Base-by-base conservation (phyloP, 768 basidiomycete genomes). In the Glaciozyma antarctica region DNA sequence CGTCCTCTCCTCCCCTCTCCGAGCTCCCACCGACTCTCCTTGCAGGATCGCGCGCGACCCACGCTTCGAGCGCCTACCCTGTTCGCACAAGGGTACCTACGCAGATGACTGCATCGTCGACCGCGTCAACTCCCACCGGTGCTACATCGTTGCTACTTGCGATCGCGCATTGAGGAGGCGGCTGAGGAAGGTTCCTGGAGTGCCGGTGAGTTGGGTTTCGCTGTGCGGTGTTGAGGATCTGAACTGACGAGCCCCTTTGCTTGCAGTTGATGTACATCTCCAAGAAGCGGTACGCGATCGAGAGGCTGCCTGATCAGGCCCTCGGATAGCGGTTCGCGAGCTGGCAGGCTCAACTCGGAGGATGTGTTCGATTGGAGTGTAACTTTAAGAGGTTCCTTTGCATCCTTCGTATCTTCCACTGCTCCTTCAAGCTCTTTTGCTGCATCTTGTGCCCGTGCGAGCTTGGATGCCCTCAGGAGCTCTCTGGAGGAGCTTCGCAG, bases 51-150 rank as follows among this genome's bases (percentile, higher is more conserved):
- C 95, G 34, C 88, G 94, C 60, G 95, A 99, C 77, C 90, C 93
- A 38, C 84, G 95, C 57, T 98, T 99, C 73, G 95, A 99, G 75
- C 86, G 94, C 52, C 81, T 99, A 54, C 83, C 82, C 53, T 99
- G 95, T 77, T 85, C 88, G 45, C 95, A 99, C 77, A 81, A 84
- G 6, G 95, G 95, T 26, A 95, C 92, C n/a, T 99, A 99, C 74
- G 95, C 95, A 24, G 95, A 99, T 76, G 95, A 99, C 80, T 99
- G 95, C 76, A 83, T 99, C 26, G 88, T 99, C 22, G 90, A 98
- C 75, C 87, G 95, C 41, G 91, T 97, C 15, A 90, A 88, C 4
- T 84, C 92, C 12, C 90, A 93, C 79, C 88, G 90, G 75, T 97
- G 93, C 77, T 98, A 89, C 77, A 86, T 99, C 69, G 93, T 99